Evolutionary conservation across 768 basidiomycete genomes (phyloP).

Genomic region (Ephemerocybe angulata): DNA sequence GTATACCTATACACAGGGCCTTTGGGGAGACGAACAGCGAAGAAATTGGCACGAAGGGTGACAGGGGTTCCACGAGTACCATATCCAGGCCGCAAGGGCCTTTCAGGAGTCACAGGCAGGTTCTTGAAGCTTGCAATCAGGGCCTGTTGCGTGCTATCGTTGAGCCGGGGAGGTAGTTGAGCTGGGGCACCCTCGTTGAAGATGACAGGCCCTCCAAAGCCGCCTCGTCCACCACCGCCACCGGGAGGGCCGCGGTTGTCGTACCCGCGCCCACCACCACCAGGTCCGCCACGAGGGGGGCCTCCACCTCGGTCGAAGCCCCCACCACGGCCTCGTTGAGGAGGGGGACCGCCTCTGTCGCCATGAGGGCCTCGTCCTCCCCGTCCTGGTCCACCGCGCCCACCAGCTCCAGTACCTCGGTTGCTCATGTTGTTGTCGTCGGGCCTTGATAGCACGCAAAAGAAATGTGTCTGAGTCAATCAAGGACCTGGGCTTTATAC

Average conservation of each 20-base stretch:
- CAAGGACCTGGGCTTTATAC: not conserved
- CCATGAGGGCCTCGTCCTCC: conserved; percentile 22
- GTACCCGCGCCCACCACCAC: conserved; percentile 9
- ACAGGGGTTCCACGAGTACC: conserved; percentile 45
- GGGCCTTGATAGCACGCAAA: not conserved
- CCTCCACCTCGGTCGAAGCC: conserved; percentile 5
- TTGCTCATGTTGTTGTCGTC: conserved; percentile 20
- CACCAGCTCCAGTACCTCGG: conserved; percentile 13
- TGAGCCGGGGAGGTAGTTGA: conserved; percentile 30
- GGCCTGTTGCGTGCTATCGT: conserved; percentile 27
- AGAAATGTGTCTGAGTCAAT: not conserved
- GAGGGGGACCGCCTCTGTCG: conserved; percentile 20
- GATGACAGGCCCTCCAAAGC: conserved; percentile 30
- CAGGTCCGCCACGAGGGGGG: not conserved
- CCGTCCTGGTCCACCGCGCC: conserved; percentile 20
- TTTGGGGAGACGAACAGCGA: conserved; percentile 43
- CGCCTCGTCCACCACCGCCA: conserved; percentile 17
- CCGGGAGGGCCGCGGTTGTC: conserved; percentile 8
- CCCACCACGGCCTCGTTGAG: conserved; percentile 13
- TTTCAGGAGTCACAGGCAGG: conserved; percentile 24
- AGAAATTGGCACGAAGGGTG: conserved; percentile 58
- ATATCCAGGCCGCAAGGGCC: conserved; percentile 51
- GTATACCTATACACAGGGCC: conserved; percentile 50
- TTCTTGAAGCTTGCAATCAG: conserved; percentile 36
- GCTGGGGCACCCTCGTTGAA: conserved; percentile 33